phyloP scores from a whole-genome alignment of 352 stramenopile genomes.

The Phytophthora macrochlamydospora region DNA sequence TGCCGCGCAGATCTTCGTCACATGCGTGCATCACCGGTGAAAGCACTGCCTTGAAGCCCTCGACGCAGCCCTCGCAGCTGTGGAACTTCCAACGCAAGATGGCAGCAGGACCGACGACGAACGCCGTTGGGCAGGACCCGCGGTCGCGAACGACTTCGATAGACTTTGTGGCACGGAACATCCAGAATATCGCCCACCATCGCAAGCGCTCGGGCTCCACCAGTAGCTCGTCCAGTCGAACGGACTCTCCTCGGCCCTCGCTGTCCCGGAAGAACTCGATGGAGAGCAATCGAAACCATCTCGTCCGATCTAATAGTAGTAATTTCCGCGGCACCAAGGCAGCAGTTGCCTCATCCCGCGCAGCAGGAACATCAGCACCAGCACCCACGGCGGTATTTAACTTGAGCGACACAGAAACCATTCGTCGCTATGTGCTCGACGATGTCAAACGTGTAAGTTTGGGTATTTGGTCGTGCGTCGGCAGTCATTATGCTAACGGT shows the following conservation, averaged over 20 bases:
- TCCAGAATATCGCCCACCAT: slow-evolving; percentile 42
- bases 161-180: slow-evolving; percentile 49
- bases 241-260: slow-evolving; percentile 31
- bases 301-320: slow-evolving; percentile 30
- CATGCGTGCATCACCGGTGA: slow-evolving; percentile 39
- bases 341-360: slow-evolving; percentile 15
- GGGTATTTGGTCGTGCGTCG: too few species aligned
- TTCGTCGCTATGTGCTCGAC: slow-evolving; percentile 64
- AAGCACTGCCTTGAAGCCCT: not conserved
- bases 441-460: slow-evolving; percentile 69
- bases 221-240: slow-evolving; percentile 21
- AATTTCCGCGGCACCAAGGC: slow-evolving; percentile 23
- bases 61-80: slow-evolving; percentile 8
- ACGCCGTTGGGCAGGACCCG: slow-evolving; percentile 16
- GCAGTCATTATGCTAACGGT: not conserved
- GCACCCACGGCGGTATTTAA: slow-evolving; percentile 27
- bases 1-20: slow-evolving; percentile 47
- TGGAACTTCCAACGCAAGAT: slow-evolving; percentile 35
- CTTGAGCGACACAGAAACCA: slow-evolving; percentile 68
- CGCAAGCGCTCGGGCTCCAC: slow-evolving; percentile 39
- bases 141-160: slow-evolving; percentile 35
- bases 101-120: slow-evolving; percentile 6
- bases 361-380: slow-evolving; percentile 1
- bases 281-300: slow-evolving; percentile 28
- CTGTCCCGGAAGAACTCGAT: slow-evolving; percentile 40